These are phyloP conservation scores for Microbotryum violaceum DNA, from an alignment of 1,284 basidiomycete species.

Conservation along the genomic window DNA sequence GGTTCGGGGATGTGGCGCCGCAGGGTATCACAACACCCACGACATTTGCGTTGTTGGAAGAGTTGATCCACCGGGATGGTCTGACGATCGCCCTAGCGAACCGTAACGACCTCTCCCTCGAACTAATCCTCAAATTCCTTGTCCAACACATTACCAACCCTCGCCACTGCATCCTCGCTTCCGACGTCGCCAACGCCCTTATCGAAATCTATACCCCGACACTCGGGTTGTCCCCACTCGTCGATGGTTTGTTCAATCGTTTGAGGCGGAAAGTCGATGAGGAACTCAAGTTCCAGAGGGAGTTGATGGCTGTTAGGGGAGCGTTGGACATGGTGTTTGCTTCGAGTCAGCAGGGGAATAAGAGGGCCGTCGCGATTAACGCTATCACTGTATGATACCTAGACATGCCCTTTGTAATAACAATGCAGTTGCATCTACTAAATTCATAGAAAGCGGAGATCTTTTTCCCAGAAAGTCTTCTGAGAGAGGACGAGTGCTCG, in stretches of 20 bases:
- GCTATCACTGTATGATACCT: too few species aligned
- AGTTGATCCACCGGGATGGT: conserved; percentile 87
- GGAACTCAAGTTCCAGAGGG: conserved; percentile 84
- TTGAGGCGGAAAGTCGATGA: conserved; percentile 73
- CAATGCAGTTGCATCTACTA: too few species aligned
- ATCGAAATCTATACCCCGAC: conserved; percentile 88
- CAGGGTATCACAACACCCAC: conserved; percentile 72
- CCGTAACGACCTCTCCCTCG: conserved; percentile 87
- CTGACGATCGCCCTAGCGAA: conserved; percentile 76
- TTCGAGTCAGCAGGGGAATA: conserved; percentile 6
- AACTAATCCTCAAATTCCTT: conserved; percentile 79
- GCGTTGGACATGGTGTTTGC: conserved; percentile 77
- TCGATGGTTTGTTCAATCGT: conserved; percentile 78
- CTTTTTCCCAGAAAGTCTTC: too few species aligned
- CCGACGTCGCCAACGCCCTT: conserved; percentile 71
- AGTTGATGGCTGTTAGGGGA: conserved; percentile 74
- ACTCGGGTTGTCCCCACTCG: conserved; percentile 84
- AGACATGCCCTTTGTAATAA: too few species aligned
- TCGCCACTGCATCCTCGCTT: conserved; percentile 79
- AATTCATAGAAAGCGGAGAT: too few species aligned
- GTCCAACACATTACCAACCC: conserved; percentile 81
- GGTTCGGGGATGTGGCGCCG: neutral
- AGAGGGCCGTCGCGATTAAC: too few species aligned
- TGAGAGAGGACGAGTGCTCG: too few species aligned
- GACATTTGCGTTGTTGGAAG: conserved; percentile 85